Evolutionary conservation across 2,329 filamentous ascomycete species (phyloP), one percentile per base, ranked within the genome.

Genomic region (Colletotrichum trifolii): DNA sequence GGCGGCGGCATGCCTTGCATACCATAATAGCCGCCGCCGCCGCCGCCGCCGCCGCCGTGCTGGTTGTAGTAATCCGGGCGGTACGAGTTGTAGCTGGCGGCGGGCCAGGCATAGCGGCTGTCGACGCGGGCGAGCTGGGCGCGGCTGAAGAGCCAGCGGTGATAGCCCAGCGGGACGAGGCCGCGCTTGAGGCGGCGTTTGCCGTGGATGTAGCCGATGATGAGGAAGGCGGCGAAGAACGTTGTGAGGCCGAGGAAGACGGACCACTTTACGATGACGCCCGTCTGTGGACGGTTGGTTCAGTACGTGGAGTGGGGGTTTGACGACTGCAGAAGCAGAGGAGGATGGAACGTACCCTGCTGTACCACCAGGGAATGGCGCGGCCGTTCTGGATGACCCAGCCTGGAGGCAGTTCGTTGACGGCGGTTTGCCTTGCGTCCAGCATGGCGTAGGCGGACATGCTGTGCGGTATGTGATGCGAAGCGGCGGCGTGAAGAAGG

Each of bases 191-290:
- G 81, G 50, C 92, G 84, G 49, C 79, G 78, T 74, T 87, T 87
- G 49, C 91, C 92, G 77, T 95, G 92, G 50, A 86, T 77, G 75
- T 91, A 91, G 66, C 91, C 91, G 64, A 87, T 82, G 58, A 92
- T 69, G 71, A 94, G 81, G 82, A 89, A 93, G 46, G 82, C 71
- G 56, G 87, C 74, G 71, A 92, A 77, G 65, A 88, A 60, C 60
- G 83, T 64, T 70, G 92, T 80, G 69, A 95, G 74, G 67, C 81
- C 78, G 66, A 86, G 84, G 72, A 94, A 87, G 65, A 95, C 78
- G 50, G 85, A 82, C 87, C 91, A 95, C 77, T 92, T 91, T 71
- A 93, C 81, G 63, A 89, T 89, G 60, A 84, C 77, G 61, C 87
- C 89, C 40, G 83, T 84, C 88, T 91, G 66, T 13, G 25, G 36